These are phyloP conservation scores for cucumber (Cucumis sativus) DNA, from an alignment of 306 rosid genomes.

Conservation along the genomic window DNA sequence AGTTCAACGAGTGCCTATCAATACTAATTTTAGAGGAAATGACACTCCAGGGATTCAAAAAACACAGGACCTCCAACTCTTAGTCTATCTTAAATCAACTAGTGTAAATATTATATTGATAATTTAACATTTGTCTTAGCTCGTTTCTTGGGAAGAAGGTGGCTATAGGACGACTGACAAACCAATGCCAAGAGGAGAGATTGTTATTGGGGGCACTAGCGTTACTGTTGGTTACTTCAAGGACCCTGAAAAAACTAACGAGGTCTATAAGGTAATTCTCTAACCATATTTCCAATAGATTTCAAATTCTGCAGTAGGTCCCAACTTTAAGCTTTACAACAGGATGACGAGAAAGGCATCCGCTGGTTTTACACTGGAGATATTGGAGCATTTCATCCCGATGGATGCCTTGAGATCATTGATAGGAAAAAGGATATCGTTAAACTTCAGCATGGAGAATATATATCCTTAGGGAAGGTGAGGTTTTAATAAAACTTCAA, in stretches of 20 bases:
- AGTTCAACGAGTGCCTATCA: neutral
- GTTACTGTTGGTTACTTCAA: slow-evolving; percentile 86
- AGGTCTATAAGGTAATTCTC: slow-evolving; percentile 64
- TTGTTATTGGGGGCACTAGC: slow-evolving; percentile 65
- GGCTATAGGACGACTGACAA: slow-evolving; percentile 66
- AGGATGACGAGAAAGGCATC: slow-evolving; percentile 78
- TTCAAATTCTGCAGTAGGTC: neutral
- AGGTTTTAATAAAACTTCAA: neutral
- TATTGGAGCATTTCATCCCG: slow-evolving; percentile 71
- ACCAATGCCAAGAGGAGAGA: slow-evolving; percentile 96
- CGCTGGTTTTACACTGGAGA: slow-evolving; percentile 87
- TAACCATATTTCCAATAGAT: neutral
- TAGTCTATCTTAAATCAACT: neutral
- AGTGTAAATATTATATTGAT: neutral
- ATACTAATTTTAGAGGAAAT: neutral
- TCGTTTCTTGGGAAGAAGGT: slow-evolving; percentile 91
- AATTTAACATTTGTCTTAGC: slow-evolving; percentile 30
- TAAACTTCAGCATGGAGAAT: slow-evolving; percentile 97
- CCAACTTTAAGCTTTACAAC: slow-evolving; percentile 7
- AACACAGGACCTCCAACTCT: neutral
- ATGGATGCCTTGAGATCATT: slow-evolving; percentile 84
- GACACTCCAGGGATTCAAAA: neutral
- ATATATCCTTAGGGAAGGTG: slow-evolving; percentile 91
- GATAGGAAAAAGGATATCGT: slow-evolving; percentile 92
- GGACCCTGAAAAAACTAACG: slow-evolving; percentile 65